A percentile compares a stretch with the other conserved stretches of the same genome.
Evolutionary conservation across 371 early-diverging fungal genomes (phyloP).

Genomic region (Mortierella sp.): DNA sequence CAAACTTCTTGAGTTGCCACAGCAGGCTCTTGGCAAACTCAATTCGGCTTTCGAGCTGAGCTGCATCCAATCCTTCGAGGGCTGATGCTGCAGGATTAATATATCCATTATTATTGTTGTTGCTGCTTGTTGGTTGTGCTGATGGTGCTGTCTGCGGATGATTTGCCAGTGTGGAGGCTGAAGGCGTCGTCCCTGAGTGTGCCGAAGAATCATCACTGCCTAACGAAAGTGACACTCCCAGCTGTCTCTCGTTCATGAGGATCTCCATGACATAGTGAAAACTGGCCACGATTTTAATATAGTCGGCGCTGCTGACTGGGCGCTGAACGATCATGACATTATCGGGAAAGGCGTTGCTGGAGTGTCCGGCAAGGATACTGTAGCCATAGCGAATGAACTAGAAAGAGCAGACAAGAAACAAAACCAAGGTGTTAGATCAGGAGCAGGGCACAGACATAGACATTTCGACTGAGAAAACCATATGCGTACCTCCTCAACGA

Average conservation of each 20-base stretch:
- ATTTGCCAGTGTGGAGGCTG: conserved; percentile 22
- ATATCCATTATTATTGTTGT: neutral
- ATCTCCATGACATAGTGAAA: conserved; percentile 68
- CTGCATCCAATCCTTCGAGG: conserved; percentile 33
- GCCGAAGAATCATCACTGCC: conserved; percentile 13
- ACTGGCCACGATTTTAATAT: conserved; percentile 60
- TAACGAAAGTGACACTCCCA: conserved; percentile 13
- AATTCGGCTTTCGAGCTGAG: conserved; percentile 59
- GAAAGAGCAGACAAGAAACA: neutral
- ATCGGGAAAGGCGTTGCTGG: conserved; percentile 56
- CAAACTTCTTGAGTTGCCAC: conserved; percentile 62
- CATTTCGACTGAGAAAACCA: too few relatives aligned
- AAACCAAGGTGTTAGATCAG: neutral
- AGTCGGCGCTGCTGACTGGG: conserved; percentile 28
- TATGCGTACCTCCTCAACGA: conserved; percentile 41
- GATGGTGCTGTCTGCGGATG: conserved; percentile 13
- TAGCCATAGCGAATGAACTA: conserved; percentile 56
- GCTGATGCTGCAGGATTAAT: conserved; percentile 5
- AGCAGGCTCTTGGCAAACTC: conserved; percentile 62
- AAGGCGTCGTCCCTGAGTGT: conserved; percentile 23
- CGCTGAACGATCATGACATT: conserved; percentile 59
- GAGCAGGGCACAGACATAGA: neutral
- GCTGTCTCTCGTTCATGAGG: conserved; percentile 59
- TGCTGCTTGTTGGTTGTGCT: too few relatives aligned
- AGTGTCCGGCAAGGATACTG: conserved; percentile 27